Evolutionary conservation across 768 basidiomycete species (phyloP).

Genomic region (Russula griseocarnosa): DNA sequence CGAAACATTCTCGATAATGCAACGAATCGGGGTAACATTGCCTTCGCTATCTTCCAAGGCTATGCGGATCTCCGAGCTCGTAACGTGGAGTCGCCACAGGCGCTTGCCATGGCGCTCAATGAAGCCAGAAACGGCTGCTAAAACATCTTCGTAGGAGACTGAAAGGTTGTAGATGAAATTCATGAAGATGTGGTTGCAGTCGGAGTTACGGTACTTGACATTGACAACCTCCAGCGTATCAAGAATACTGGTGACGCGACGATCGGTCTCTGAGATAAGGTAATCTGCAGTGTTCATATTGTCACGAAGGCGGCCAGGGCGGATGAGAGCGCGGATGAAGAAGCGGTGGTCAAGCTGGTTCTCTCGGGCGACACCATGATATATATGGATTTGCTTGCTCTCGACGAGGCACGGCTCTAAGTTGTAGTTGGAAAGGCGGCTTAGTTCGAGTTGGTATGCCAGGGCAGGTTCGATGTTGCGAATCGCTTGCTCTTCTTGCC

Average conservation of each 20-base stretch:
- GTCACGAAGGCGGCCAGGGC: conserved; percentile 90
- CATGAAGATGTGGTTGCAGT: conserved; percentile 98
- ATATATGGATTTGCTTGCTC: conserved; percentile 96
- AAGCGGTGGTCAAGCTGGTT: conserved; percentile 98
- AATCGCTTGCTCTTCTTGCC: conserved; percentile 94
- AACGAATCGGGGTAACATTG: conserved; percentile 92
- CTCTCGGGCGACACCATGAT: conserved; percentile 91
- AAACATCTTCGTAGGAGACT: conserved; percentile 93
- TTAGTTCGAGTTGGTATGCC: conserved; percentile 96
- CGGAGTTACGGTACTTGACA: conserved; percentile 84
- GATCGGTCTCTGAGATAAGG: conserved; percentile 96
- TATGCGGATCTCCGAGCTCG: conserved; percentile 95
- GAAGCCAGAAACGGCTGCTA: conserved; percentile 97
- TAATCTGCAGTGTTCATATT: conserved; percentile 96
- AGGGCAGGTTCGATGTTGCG: conserved; percentile 98
- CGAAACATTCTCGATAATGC: conserved; percentile 97
- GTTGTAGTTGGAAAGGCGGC: conserved; percentile 94
- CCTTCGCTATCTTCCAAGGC: conserved; percentile 92
- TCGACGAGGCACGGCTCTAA: conserved; percentile 95
- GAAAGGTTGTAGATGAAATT: conserved; percentile 97
- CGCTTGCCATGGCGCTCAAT: conserved; percentile 98
- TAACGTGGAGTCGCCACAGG: conserved; percentile 96
- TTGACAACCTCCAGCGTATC: conserved; percentile 94
- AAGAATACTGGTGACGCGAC: conserved; percentile 87
- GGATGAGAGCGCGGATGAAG: conserved; percentile 94